Base-by-base conservation (phyloP, 2,329 filamentous ascomycete species). In the Colletotrichum filicis region DNA sequence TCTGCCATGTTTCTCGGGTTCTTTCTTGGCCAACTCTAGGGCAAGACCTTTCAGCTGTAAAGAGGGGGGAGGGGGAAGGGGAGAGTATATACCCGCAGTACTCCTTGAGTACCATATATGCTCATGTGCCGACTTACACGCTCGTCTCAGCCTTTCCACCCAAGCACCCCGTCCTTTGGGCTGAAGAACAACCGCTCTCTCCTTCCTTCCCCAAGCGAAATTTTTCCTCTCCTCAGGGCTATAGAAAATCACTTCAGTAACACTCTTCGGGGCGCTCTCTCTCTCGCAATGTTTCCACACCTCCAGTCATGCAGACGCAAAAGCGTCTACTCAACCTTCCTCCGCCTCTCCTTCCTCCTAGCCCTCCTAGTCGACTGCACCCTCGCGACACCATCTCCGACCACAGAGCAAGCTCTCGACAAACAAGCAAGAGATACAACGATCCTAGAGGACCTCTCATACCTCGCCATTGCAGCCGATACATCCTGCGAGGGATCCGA, bases 401-500 rank as follows among this genome's bases (percentile, higher is more conserved):
- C n/a, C 42, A 9, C 28, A n/a, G 46, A 30, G 12, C 12, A 30
- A 49, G 19, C 16, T 9, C 5, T 61, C 19, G 42, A 19, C 8
- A 24, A 55, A 19, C 42, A 32, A 26, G 8, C 30, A 19, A 19
- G 12, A 22, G 62, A 65, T 56, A 24, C 30, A 0, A 71, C 57
- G n/a, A 3, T n/a, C 16, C 24, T 69, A 24, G 42, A 24, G 3
- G 64, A 64, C 53, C 55, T 65, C 57, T 22, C 70, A 12, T 74
- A 67, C 30, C 78, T 79, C n/a, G 76, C 77, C 16, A 77, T 83
- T 72, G 72, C 79, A 14, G 78, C 76, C 4, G 85, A 85, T 24
- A 79, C 83, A 2, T 75, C 78, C 5, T 89, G 87, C 78, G 78
- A 79, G 12, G 79, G 77, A 11, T 76, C 80, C 14, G 87, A 89